phyloP scores from a whole-genome alignment of 1,284 basidiomycete genomes.

The Thecaphora thlaspeos region DNA sequence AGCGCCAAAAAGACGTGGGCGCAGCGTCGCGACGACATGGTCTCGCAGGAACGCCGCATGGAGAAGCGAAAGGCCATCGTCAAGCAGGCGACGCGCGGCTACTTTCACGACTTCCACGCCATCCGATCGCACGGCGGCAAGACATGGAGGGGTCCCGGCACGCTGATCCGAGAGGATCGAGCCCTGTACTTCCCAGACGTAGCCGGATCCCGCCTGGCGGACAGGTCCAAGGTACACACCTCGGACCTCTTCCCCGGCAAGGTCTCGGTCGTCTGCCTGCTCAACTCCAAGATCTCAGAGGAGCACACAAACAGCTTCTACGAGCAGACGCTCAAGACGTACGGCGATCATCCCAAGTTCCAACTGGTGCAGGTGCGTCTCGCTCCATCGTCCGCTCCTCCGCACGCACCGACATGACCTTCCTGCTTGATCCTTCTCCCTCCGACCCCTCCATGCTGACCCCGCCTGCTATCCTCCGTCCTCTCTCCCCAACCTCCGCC shows the following conservation, averaged over 20 bases:
- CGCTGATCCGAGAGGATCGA: slow-evolving; percentile 66
- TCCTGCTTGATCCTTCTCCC: neutral
- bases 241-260: slow-evolving; percentile 74
- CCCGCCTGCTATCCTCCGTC: too few species aligned
- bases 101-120: slow-evolving; percentile 84
- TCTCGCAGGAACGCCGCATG: slow-evolving; percentile 62
- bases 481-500: neutral
- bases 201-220: slow-evolving; percentile 68
- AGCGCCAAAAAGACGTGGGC: slow-evolving; percentile 66
- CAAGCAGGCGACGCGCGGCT: slow-evolving; percentile 80
- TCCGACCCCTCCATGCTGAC: neutral
- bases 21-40: slow-evolving; percentile 70
- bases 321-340: slow-evolving; percentile 67
- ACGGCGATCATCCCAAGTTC: slow-evolving; percentile 68
- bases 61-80: slow-evolving; percentile 60
- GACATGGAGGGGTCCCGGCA: slow-evolving; percentile 87
- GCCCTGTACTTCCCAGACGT: slow-evolving; percentile 86
- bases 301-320: slow-evolving; percentile 78
- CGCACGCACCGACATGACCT: too few species aligned
- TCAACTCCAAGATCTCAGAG: slow-evolving; percentile 77
- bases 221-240: slow-evolving; percentile 69
- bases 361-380: slow-evolving; percentile 69
- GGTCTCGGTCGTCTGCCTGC: slow-evolving; percentile 75
- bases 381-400: too few species aligned
- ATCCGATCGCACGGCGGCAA: slow-evolving; percentile 84